Evolutionary conservation across 2,329 filamentous ascomycete species (phyloP), one percentile per base, ranked within the genome.

Genomic region (Penicillium capsulatum): DNA sequence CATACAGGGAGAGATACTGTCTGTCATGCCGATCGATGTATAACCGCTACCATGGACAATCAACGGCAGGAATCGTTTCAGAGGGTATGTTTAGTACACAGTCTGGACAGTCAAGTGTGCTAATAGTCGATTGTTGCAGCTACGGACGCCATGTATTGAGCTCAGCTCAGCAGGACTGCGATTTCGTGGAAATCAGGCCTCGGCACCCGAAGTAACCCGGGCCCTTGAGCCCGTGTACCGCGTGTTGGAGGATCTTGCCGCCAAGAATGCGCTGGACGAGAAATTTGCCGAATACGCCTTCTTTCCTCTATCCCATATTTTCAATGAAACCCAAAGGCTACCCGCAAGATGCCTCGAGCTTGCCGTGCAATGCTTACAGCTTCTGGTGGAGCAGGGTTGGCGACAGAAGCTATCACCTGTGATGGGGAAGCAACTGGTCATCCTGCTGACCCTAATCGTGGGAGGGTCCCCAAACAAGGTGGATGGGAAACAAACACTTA

Each of bases 201-300:
- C 67, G 15, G 54, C 67, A 13, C 67, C 65, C 38, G 69, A 73
- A 19, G 64, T 81, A n/a, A 60, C 71, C 3, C 56, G 64, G 31
- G 66, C 68, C 19, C 64, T 81, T 15, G 65, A 72, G 34, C 53
- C 60, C 1, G 56, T 81, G 4, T 59, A 65, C 33, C 37, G 47
- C 14, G 55, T 59, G 2, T 52, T 74, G 8, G 49, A 59, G 6
- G 59, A 61, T 11, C 61, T 80, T 11, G 53, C 58, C 15, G 55
- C 54, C 6, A 61, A 67, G 24, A 55, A 64, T 47, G 53, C 60
- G 1, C 60, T 97, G 13, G 87, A 96, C 61, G 76, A 82, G 36
- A 91, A 89, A 61, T 70, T 97, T 13, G 88, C 90, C 10, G 90
- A 96, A 69, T 98, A 97, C 71, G 77, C 86, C 57, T 97, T 97